Evolutionary conservation across 2,329 filamentous ascomycete genomes (phyloP).

Genomic region (Biscogniauxia mediterranea): DNA sequence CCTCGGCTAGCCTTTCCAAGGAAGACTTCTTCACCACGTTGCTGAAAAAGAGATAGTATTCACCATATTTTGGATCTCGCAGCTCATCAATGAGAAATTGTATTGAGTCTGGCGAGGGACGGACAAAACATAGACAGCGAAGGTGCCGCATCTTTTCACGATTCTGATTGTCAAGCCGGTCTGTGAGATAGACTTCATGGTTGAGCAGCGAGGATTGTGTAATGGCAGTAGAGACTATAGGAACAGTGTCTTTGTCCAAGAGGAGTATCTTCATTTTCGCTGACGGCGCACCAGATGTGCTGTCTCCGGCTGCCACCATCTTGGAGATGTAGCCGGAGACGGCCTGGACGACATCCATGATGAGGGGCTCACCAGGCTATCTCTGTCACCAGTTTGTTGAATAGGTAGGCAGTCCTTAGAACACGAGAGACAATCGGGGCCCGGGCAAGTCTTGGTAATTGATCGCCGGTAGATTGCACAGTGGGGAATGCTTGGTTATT

Average conservation of each 20-base stretch:
- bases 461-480: no score
- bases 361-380: slow-evolving; percentile 27
- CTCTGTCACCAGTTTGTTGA: no score
- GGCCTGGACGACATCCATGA: slow-evolving; percentile 91
- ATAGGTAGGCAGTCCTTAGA: not conserved
- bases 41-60: slow-evolving; percentile 97
- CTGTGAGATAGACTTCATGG: slow-evolving; percentile 96
- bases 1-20: slow-evolving; percentile 88
- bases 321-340: slow-evolving; percentile 94
- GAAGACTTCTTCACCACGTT: slow-evolving; percentile 97
- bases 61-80: slow-evolving; percentile 92
- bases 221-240: slow-evolving; percentile 90
- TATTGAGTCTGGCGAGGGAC: slow-evolving; percentile 88
- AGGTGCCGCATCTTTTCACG: slow-evolving; percentile 98
- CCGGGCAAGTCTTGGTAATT: no score
- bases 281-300: slow-evolving; percentile 61
- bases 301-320: slow-evolving; percentile 86
- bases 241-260: slow-evolving; percentile 88
- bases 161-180: slow-evolving; percentile 84
- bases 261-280: slow-evolving; percentile 98
- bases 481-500: no score
- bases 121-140: slow-evolving; percentile 87
- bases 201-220: slow-evolving; percentile 93
- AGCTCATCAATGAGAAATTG: slow-evolving; percentile 94
- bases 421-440: no score